Base-by-base conservation (phyloP, 495 filamentous ascomycete species). In the Hypoxylon trugodes region DNA sequence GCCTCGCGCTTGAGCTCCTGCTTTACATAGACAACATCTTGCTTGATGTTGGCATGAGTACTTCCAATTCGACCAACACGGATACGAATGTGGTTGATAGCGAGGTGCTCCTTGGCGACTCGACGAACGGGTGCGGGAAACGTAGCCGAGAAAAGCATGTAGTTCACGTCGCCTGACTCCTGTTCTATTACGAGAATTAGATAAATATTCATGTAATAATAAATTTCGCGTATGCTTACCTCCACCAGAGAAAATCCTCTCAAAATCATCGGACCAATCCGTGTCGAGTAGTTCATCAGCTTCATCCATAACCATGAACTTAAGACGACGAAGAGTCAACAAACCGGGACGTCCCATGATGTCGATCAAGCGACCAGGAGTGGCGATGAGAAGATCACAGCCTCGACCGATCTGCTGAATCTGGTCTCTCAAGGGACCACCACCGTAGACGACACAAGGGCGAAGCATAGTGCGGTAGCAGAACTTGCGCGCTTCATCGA, bases 391-490 rank as follows among this genome's bases (percentile, higher is more conserved):
- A 28, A 98, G 75, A 68, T 98, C 95, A 60, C 95, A 98, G 3
- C 95, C 95, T 66, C 85, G 87, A 32, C 83, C 81, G 9, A 98
- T 79, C 64, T 95, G 89, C 2, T 82, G 77, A 1, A 83, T 75
- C 71, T 97, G 92, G 6, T 86, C 82, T 1, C 70, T 64, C 3
- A 82, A 58, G 0, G 91, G 90, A 25, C 86, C 87, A 57, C 95
- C 95, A 43, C 95, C 95, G 69, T 98, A 98, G 19, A 89, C 79
- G 25, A 96, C 92, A 66, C 92, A 96, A 21, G 95, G 95, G 38
- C 94, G 92, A 42, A 98, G 82, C 91, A 95, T 96, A 12, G 91
- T 91, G 9, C 95, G 87, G 67, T 98, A 98, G 70, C 91, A 96
- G 35, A 97, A 84, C 57, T 92, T 90, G 56, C 95, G 87, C 10